Percentiles rank a stretch among this genome's conserved stretches.
Evolutionary conservation across 2,329 filamentous ascomycete genomes (phyloP).

Genomic region (Aspergillus thermomutatus): DNA sequence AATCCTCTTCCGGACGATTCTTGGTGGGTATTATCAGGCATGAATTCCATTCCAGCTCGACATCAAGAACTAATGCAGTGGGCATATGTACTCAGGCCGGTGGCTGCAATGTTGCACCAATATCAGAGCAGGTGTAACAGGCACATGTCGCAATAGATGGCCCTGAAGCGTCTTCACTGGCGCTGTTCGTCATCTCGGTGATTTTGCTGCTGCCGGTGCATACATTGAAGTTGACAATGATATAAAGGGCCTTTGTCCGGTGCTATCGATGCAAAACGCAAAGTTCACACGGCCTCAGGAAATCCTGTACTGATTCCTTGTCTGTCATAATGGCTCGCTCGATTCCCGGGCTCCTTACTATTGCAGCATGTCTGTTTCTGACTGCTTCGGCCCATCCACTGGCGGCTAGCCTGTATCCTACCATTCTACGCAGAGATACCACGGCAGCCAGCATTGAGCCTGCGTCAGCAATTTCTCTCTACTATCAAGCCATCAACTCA

Average conservation of each 20-base stretch:
- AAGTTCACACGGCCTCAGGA: neutral
- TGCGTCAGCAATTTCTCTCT: neutral
- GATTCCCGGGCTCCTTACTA: neutral
- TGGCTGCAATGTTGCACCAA: no score
- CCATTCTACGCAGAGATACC: neutral
- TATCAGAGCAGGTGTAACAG: no score
- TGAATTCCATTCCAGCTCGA: no score
- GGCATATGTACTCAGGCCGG: no score
- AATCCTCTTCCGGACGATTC: neutral
- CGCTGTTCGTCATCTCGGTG: no score
- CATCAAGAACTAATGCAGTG: no score
- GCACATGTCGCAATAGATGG: no score
- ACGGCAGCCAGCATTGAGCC: neutral
- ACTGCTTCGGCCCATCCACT: neutral
- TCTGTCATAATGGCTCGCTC: neutral
- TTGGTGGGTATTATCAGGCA: neutral
- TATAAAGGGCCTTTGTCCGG: no score
- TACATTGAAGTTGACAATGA: no score
- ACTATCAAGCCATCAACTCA: neutral
- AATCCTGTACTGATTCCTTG: neutral
- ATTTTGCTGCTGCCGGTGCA: no score
- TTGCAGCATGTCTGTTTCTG: neutral
- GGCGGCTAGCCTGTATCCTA: neutral
- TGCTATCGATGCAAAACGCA: neutral
- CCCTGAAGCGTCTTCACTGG: no score